phyloP scores from a whole-genome alignment of 768 basidiomycete species.

The Lactarius indigo region DNA sequence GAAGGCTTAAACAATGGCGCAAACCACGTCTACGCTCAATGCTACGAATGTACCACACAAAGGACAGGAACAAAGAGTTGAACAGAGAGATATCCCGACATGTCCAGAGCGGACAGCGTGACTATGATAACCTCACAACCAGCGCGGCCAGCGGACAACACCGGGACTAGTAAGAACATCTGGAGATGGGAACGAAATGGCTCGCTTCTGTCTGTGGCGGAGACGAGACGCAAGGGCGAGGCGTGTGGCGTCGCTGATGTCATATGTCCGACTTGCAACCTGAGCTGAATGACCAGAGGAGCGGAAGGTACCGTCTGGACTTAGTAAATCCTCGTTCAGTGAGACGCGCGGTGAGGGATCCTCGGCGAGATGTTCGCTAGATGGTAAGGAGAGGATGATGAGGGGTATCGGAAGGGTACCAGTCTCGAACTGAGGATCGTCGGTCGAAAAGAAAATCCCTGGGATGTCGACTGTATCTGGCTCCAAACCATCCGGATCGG shows the following conservation, averaged over 20 bases:
- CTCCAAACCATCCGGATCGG: neutral
- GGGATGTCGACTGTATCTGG: neutral
- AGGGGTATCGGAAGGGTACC: conserved; percentile 8
- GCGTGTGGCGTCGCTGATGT: conserved; percentile 5
- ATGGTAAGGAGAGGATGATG: conserved; percentile 17
- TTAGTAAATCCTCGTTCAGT: conserved; percentile 10
- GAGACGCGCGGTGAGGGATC: neutral
- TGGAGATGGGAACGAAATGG: neutral
- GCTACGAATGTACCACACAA: neutral
- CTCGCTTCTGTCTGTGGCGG: conserved; percentile 7
- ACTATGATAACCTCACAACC: conserved; percentile 1
- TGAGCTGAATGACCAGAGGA: neutral
- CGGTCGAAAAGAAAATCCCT: neutral
- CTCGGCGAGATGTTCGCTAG: conserved; percentile 4
- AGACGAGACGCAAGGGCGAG: conserved; percentile 12
- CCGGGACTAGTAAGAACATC: neutral
- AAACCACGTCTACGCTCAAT: neutral
- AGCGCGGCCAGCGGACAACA: conserved; percentile 17
- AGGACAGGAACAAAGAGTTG: neutral
- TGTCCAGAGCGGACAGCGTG: neutral
- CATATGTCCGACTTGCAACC: neutral
- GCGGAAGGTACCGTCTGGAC: conserved; percentile 18
- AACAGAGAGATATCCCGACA: neutral
- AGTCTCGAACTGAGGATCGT: conserved; percentile 1
- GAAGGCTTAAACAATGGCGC: neutral